These are phyloP conservation scores for Stylosanthes scabra DNA, from an alignment of 331 rosid genomes.

Conservation along the genomic window DNA sequence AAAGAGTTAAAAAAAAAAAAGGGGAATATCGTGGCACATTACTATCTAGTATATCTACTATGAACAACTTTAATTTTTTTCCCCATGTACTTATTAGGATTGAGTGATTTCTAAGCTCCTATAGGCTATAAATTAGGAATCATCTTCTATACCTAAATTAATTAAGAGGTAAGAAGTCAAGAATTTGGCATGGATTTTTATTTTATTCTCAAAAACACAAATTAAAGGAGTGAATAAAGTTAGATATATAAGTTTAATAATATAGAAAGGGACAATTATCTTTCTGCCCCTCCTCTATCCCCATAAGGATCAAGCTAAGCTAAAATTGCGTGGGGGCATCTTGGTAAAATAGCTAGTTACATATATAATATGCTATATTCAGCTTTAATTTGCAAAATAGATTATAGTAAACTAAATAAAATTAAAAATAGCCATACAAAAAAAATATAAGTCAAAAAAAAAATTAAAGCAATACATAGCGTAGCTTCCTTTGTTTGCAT, in stretches of 20 bases:
- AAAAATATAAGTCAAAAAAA: too few species aligned
- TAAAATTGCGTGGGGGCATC: conserved; percentile 20
- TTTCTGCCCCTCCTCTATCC: too few species aligned
- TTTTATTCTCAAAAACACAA: too few species aligned
- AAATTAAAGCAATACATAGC: conserved; percentile 42
- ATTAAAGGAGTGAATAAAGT: not conserved
- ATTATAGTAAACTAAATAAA: conserved; percentile 3
- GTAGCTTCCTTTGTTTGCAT: conserved; percentile 62
- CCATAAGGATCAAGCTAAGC: conserved; percentile 32
- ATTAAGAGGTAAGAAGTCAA: conserved; percentile 3
- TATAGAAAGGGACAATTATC: conserved; percentile 43
- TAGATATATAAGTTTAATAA: not conserved
- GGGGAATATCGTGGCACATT: too few species aligned
- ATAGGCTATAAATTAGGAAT: not conserved
- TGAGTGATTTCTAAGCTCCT: not conserved
- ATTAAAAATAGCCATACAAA: too few species aligned
- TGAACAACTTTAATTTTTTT: too few species aligned
- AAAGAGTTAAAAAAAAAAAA: too few species aligned
- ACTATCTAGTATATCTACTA: not conserved
- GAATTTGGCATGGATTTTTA: conserved; percentile 15
- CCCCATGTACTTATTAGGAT: not conserved
- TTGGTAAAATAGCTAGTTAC: conserved; percentile 32
- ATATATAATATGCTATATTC: too few species aligned
- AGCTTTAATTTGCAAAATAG: conserved; percentile 14
- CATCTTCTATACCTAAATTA: conserved; percentile 5